Conservation (phyloP, 2,329 filamentous ascomycete genomes). For the Bipolaris oryzae region DNA sequence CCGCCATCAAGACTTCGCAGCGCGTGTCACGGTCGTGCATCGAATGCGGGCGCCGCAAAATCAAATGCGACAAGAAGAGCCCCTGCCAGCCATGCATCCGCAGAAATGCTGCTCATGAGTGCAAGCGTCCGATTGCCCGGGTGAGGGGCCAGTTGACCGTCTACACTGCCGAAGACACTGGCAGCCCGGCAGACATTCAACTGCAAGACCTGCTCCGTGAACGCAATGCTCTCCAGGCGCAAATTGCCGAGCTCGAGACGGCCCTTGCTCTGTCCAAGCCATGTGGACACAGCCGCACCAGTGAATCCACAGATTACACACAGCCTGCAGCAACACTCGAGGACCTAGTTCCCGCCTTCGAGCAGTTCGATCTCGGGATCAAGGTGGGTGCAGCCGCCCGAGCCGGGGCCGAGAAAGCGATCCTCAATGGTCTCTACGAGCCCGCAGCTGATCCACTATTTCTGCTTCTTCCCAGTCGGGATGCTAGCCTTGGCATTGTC, state of each 20-base stretch:
- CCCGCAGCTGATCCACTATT: constrained; percentile 18
- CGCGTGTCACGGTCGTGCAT: constrained; percentile 16
- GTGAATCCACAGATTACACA: constrained; percentile 10
- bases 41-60: constrained; percentile 19
- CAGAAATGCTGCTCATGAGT: constrained; percentile 17
- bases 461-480: constrained; percentile 16
- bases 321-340: constrained; percentile 12
- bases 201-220: constrained; percentile 14
- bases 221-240: constrained; percentile 15
- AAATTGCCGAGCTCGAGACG: constrained; percentile 20
- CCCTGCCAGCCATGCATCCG: constrained; percentile 16
- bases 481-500: constrained; percentile 12
- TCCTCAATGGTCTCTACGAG: constrained; percentile 15
- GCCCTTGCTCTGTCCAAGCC: constrained; percentile 19
- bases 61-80: constrained; percentile 21
- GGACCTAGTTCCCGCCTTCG: constrained; percentile 18
- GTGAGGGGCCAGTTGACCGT: constrained; percentile 20
- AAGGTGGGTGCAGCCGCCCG: neutral
- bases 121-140: constrained; percentile 16
- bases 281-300: constrained; percentile 16
- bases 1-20: constrained; percentile 18
- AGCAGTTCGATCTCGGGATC: constrained; percentile 20
- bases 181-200: constrained; percentile 3
- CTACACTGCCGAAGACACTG: constrained; percentile 9
- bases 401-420: constrained; percentile 8